Conservation (phyloP, 2,329 filamentous ascomycete species). For the Trichoderma sp. region DNA sequence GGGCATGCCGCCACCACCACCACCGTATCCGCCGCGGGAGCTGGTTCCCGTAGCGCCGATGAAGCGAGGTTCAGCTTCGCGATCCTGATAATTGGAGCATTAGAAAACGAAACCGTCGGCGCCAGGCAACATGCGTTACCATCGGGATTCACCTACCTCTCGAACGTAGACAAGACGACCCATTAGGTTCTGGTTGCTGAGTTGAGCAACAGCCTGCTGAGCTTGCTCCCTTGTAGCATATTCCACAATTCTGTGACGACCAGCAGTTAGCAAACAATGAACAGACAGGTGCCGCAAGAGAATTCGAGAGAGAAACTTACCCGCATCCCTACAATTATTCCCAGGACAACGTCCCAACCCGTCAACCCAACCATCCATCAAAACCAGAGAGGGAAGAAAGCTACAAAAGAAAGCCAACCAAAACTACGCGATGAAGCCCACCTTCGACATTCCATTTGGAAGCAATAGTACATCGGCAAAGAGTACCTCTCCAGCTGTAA, state of each 20-base stretch:
- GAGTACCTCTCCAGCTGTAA: conserved; percentile 92
- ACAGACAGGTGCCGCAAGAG: neutral
- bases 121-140: neutral
- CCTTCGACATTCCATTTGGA: conserved; percentile 99
- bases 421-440: conserved; percentile 89
- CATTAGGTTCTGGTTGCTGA: conserved; percentile 99
- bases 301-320: conserved; percentile 55
- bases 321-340: conserved; percentile 98
- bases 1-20: conserved; percentile 51
- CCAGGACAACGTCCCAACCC: conserved; percentile 88
- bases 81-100: conserved; percentile 61
- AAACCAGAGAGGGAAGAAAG: conserved; percentile 62
- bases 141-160: conserved; percentile 62
- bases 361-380: conserved; percentile 98
- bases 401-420: conserved; percentile 79
- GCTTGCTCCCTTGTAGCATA: conserved; percentile 99
- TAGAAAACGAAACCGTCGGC: conserved; percentile 11
- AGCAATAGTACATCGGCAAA: conserved; percentile 99
- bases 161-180: conserved; percentile 97
- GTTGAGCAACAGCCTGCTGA: conserved; percentile 91
- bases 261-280: neutral
- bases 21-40: conserved; percentile 59
- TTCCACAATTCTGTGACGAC: conserved; percentile 84
- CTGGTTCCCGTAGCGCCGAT: conserved; percentile 67
- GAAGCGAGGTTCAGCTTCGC: conserved; percentile 96